phyloP scores from a whole-genome alignment of 1,284 basidiomycete species.

The Neolentinus lepideus region DNA sequence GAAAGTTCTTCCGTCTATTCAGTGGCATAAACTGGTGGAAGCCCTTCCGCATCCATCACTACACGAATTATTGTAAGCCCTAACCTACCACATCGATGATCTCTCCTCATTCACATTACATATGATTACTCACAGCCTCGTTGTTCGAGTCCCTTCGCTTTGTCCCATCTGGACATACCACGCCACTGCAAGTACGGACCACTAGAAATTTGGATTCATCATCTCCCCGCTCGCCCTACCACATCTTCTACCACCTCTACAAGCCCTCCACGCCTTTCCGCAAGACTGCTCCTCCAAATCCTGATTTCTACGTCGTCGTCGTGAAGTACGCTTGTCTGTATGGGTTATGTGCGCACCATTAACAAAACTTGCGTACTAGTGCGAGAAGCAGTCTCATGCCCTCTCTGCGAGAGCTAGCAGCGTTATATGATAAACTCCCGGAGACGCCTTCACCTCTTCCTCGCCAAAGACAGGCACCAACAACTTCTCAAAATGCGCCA shows the following conservation, averaged over 20 bases:
- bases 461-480: slow-evolving; percentile 26
- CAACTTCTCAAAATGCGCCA: slow-evolving; percentile 9
- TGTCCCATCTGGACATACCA: slow-evolving; percentile 57
- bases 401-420: slow-evolving; percentile 57
- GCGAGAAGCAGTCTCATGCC: slow-evolving; percentile 71
- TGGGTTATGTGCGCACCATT: neutral
- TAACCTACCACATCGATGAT: slow-evolving; percentile 12
- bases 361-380: slow-evolving; percentile 27
- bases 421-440: slow-evolving; percentile 57
- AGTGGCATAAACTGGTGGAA: slow-evolving; percentile 52
- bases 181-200: slow-evolving; percentile 24
- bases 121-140: slow-evolving; percentile 34
- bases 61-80: slow-evolving; percentile 39
- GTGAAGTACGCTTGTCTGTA: slow-evolving; percentile 55
- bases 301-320: slow-evolving; percentile 86
- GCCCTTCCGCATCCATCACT: slow-evolving; percentile 37
- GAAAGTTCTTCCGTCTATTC: slow-evolving; percentile 21
- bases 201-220: slow-evolving; percentile 2
- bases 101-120: slow-evolving; percentile 2
- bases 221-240: slow-evolving; percentile 52
- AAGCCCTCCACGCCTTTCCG: slow-evolving; percentile 84
- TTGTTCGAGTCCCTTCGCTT: slow-evolving; percentile 74
- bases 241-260: slow-evolving; percentile 88
- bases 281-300: slow-evolving; percentile 71
- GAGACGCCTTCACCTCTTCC: slow-evolving; percentile 47